These are phyloP conservation scores for Cucumis melo DNA, from an alignment of 306 rosid species.

Conservation along the genomic window DNA sequence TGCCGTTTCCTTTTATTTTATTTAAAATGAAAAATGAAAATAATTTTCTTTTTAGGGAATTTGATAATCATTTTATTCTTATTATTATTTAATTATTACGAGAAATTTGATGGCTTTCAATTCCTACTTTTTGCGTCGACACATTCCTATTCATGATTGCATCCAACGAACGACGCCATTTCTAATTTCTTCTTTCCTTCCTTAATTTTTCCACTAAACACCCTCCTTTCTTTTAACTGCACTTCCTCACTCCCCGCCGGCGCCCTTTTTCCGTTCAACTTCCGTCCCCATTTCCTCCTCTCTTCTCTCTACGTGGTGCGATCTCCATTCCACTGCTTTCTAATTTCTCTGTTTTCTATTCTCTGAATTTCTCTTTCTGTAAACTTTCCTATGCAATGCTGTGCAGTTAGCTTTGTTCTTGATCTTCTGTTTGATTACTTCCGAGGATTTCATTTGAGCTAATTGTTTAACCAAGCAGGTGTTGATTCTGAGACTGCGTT, in stretches of 20 bases:
- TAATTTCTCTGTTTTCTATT: not conserved
- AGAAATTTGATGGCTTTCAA: constrained; percentile 2
- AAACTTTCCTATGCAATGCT: not conserved
- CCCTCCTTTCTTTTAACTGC: not conserved
- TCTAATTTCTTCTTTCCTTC: not conserved
- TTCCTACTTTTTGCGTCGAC: constrained; percentile 5
- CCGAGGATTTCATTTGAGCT: not conserved
- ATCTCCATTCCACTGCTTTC: not conserved
- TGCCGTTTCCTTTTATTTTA: not conserved
- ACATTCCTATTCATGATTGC: constrained; percentile 5
- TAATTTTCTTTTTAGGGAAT: not conserved
- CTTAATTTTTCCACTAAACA: not conserved
- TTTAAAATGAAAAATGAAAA: not conserved
- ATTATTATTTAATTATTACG: not conserved
- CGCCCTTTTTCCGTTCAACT: not conserved
- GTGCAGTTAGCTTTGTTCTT: not conserved
- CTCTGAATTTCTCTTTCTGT: not conserved
- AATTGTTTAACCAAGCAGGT: not conserved
- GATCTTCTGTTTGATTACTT: not conserved
- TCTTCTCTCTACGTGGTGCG: not conserved
- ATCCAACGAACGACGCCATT: constrained; percentile 10
- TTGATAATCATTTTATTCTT: not conserved
- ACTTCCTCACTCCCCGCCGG: constrained; percentile 3
- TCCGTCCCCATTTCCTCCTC: not conserved
- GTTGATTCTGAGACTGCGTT: not conserved